Conservation (phyloP, 352 stramenopile species). For the Globisporangium acanthophoron region DNA sequence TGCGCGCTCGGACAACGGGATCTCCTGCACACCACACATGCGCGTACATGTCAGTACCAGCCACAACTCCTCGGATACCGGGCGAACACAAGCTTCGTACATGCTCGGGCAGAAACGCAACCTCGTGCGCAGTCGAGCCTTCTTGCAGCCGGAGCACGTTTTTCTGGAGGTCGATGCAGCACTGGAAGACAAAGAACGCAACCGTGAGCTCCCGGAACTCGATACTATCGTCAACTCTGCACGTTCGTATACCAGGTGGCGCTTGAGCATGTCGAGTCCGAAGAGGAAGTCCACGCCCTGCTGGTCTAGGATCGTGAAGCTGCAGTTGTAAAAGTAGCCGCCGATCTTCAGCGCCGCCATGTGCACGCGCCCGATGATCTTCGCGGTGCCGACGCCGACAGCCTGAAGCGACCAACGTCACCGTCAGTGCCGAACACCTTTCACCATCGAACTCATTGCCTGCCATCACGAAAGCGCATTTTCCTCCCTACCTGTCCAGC, state of each 20-base stretch:
- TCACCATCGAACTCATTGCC: too few relatives aligned
- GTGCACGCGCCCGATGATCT: conserved; percentile 96
- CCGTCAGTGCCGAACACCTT: too few relatives aligned
- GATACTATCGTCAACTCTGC: too few relatives aligned
- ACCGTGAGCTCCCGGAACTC: not conserved
- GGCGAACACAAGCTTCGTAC: conserved; percentile 22
- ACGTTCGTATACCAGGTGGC: conserved; percentile 79
- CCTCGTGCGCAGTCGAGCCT: conserved; percentile 57
- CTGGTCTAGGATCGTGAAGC: conserved; percentile 91
- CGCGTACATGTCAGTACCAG: too few relatives aligned
- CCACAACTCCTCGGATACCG: too few relatives aligned
- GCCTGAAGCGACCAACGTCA: conserved; percentile 36
- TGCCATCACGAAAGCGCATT: conserved; percentile 2
- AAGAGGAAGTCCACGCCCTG: conserved; percentile 97
- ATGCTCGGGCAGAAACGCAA: conserved; percentile 84
- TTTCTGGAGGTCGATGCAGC: conserved; percentile 93
- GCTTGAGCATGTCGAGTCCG: conserved; percentile 97
- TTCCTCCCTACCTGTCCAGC: conserved; percentile 84
- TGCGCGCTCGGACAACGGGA: conserved; percentile 52
- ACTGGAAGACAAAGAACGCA: conserved; percentile 33
- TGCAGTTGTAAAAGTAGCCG: conserved; percentile 90
- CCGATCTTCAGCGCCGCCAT: conserved; percentile 90
- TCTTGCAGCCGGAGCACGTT: conserved; percentile 86
- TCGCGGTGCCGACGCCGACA: conserved; percentile 94
- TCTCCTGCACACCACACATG: conserved; percentile 34